Base-by-base conservation (phyloP, 2,329 filamentous ascomycete genomes). In the Tolypocladium paradoxum region DNA sequence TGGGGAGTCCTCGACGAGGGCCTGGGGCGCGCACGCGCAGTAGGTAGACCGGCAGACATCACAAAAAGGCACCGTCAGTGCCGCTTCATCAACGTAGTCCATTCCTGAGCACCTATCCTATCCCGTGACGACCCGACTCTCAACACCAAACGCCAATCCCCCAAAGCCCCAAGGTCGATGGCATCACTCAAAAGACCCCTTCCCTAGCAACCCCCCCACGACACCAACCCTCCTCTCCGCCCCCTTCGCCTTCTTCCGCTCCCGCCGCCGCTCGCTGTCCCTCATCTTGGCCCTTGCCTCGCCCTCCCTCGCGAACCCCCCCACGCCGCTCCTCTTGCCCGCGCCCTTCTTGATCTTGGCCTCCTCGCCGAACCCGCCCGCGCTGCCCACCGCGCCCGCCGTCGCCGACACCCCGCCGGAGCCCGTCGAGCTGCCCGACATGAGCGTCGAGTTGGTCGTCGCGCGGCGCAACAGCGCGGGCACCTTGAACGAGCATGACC, bases 381-480 rank as follows among this genome's bases (percentile, higher is more conserved):
- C 62, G 35, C 61, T 63, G 49, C 57, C 43, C 43, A 7, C 27
- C 43, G 43, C 27, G 24, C 24, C 43, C 24, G 22, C 24, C 24
- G 40, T 16, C 38, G 40, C 40, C 1, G 40, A 14, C 40, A 29
- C 35, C 24, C 48, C 35, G 49, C 49, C 29, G 16, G 48, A 38
- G 35, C 65, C 65, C 3, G 62, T 65, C 6, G 65, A 65, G 4
- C 64, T 64, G 43, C 64, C 67, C 18, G 70, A 76, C 40, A 76
- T 64, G 18, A 78, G 68, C 29, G 55, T 55, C 12, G 78, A 82
- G 63, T 84, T 84, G 14, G 84, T 85, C 0, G 88, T 92, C 5
- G 87, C 87, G 33, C 87, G 79, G 29, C 88, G 81, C 20, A 93
- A 76, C 22, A 93, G 75, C 0, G 80, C 77, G 0, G 88, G 88